Percentiles rank a stretch among this genome's conserved stretches.
These are phyloP conservation scores for Candida sonorensis DNA, from an alignment of 805 yeast genomes.

Conservation along the genomic window DNA sequence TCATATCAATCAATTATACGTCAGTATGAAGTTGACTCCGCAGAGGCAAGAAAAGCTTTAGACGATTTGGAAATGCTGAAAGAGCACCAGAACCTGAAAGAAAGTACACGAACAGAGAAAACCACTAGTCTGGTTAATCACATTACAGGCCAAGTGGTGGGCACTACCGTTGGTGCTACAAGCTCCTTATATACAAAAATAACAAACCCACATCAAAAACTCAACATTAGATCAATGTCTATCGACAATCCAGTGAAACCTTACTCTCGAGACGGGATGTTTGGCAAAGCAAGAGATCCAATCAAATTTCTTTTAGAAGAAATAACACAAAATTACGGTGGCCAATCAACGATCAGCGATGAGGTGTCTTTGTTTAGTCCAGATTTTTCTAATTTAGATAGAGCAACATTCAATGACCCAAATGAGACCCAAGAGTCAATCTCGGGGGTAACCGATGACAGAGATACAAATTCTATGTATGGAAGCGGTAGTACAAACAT, in stretches of 20 bases:
- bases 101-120: slow-evolving; percentile 30
- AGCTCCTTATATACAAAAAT: slow-evolving; percentile 26
- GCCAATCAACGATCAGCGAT: too few species aligned
- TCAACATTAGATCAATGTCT: slow-evolving; percentile 18
- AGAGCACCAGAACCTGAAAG: slow-evolving; percentile 31
- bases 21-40: too few species aligned
- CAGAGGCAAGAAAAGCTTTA: too few species aligned
- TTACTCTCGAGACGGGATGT: slow-evolving; percentile 26
- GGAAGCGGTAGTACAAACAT: too few species aligned
- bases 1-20: slow-evolving; percentile 30
- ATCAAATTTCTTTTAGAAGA: slow-evolving; percentile 15
- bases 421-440: too few species aligned
- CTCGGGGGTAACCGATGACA: too few species aligned
- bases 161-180: slow-evolving; percentile 23
- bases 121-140: slow-evolving; percentile 18
- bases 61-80: slow-evolving; percentile 32
- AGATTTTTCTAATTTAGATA: too few species aligned
- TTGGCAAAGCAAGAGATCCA: slow-evolving; percentile 25
- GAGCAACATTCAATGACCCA: too few species aligned
- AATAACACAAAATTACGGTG: slow-evolving; percentile 1
- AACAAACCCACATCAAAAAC: slow-evolving; percentile 24
- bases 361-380: too few species aligned
- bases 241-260: slow-evolving; percentile 32
- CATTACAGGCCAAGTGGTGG: slow-evolving; percentile 22
- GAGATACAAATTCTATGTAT: too few species aligned